Base-by-base conservation (phyloP, 1,284 basidiomycete species). In the Ustilago curta region DNA sequence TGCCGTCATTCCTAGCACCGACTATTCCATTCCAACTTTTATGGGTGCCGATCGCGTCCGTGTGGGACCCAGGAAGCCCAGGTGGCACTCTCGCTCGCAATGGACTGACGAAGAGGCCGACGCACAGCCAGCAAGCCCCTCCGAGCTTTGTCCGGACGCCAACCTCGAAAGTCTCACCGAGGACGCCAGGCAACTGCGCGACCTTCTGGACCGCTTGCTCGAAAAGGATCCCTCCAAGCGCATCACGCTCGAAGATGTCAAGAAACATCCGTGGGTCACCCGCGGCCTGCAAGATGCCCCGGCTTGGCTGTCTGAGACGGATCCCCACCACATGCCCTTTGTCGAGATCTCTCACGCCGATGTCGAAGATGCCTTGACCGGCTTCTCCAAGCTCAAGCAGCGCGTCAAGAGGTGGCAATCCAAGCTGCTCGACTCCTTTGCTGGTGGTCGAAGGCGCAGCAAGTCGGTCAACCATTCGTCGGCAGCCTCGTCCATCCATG, bases 231-330 rank as follows among this genome's bases (percentile, higher is more conserved):
- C 90, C 5, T 85, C 85, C 18, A 89, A 90, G 84, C 89, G 96
- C 54, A 93, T 96, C 62, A 92, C 90, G 29, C 88, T 98, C 42
- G 90, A 91, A 42, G 88, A 92, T 77, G 91, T 95, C 77, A 97
- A 97, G 90, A 74, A 72, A 93, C 73, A 86, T 91, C 88, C 90
- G 3, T 98, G 95, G 92, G 90, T 95, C 61, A 69, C 69, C 4
- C 68, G 53, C 8, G 76, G 69, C 23, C 88, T 97, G 31, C 84
- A 88, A 18, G 89, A 93, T 61, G 89, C 91, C 0, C 87, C 89
- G 0, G 87, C 88, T n/a, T 97, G 95, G 95, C 88, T 95, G 8
- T 85, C 88, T 16, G 89, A 90, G 59, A 96, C 93, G 1, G 90
- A 91, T 50, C 90, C 90, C 3, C 87, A 88, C 54, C 88, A 88